Conservation (phyloP, 2,329 filamentous ascomycete genomes). For the Elsinoe australis region DNA sequence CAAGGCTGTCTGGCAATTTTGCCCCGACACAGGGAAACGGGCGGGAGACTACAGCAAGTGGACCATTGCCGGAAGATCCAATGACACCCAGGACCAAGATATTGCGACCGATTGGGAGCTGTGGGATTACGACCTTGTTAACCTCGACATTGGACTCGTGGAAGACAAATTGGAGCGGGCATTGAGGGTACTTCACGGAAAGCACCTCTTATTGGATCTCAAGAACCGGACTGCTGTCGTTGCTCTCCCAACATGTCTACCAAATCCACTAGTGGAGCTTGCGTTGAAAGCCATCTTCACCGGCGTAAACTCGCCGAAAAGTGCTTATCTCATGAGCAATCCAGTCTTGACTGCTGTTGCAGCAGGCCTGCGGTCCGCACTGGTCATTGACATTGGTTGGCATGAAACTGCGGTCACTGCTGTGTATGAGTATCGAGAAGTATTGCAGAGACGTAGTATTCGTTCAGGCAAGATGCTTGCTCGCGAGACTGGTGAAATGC, state of each 20-base stretch:
- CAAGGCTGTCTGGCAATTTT: conserved; percentile 62
- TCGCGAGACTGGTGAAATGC: conserved; percentile 46
- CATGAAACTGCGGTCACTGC: conserved; percentile 77
- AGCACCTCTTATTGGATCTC: conserved; percentile 63
- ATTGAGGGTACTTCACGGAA: conserved; percentile 72
- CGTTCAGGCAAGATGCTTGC: conserved; percentile 67
- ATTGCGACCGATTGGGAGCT: conserved; percentile 65
- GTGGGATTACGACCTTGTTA: conserved; percentile 67
- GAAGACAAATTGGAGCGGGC: conserved; percentile 80
- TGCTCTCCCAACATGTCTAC: conserved; percentile 67
- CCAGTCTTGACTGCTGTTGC: conserved; percentile 67
- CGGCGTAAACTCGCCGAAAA: conserved; percentile 60
- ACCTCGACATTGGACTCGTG: conserved; percentile 68
- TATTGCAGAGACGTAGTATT: conserved; percentile 60
- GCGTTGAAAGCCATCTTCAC: conserved; percentile 71
- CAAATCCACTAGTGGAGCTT: conserved; percentile 68
- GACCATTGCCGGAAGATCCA: conserved; percentile 50
- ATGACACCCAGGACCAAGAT: conserved; percentile 41
- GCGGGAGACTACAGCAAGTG: conserved; percentile 74
- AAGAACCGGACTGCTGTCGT: conserved; percentile 60
- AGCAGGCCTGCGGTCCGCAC: conserved; percentile 74
- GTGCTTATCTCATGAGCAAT: conserved; percentile 70
- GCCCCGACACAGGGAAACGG: conserved; percentile 66
- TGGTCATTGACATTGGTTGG: conserved; percentile 91
- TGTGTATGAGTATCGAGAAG: conserved; percentile 84